phyloP scores from a whole-genome alignment of 1,139 yeast genomes.

The Arxiozyma telluris region DNA sequence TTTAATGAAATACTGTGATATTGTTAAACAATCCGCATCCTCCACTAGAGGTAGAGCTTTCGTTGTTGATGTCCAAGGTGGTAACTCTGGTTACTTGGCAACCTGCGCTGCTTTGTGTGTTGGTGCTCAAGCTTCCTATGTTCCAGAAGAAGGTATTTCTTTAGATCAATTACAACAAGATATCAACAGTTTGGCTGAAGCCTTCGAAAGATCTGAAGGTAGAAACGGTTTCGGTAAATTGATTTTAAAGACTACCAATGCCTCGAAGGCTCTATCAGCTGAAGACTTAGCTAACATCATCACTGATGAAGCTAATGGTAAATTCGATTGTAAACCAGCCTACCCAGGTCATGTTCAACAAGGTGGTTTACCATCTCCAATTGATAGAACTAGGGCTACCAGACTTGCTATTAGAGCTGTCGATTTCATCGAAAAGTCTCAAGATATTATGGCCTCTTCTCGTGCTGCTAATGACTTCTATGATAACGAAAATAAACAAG shows the following conservation, averaged over 20 bases:
- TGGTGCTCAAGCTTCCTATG: slow-evolving; percentile 88
- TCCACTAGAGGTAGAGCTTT: slow-evolving; percentile 91
- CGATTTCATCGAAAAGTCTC: slow-evolving; percentile 51
- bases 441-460: slow-evolving; percentile 22
- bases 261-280: slow-evolving; percentile 59
- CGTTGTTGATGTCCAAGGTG: slow-evolving; percentile 97
- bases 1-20: slow-evolving; percentile 86
- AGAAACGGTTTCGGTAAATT: slow-evolving; percentile 65
- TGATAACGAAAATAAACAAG: slow-evolving; percentile 28
- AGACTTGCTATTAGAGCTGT: slow-evolving; percentile 64
- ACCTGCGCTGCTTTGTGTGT: slow-evolving; percentile 80
- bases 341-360: slow-evolving; percentile 81
- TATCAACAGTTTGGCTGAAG: slow-evolving; percentile 57
- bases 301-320: slow-evolving; percentile 54
- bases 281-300: slow-evolving; percentile 61
- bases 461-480: slow-evolving; percentile 30
- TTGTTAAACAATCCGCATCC: slow-evolving; percentile 88
- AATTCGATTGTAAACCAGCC: slow-evolving; percentile 69
- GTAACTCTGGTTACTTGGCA: slow-evolving; percentile 89
- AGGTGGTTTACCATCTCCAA: slow-evolving; percentile 71
- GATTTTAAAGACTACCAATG: slow-evolving; percentile 59
- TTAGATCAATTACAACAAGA: slow-evolving; percentile 69
- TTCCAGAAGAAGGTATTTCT: slow-evolving; percentile 80
- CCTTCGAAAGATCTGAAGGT: slow-evolving; percentile 69
- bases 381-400: slow-evolving; percentile 65